Base-by-base conservation (phyloP, 306 rosid species). In the Gastrolobium villosum region DNA sequence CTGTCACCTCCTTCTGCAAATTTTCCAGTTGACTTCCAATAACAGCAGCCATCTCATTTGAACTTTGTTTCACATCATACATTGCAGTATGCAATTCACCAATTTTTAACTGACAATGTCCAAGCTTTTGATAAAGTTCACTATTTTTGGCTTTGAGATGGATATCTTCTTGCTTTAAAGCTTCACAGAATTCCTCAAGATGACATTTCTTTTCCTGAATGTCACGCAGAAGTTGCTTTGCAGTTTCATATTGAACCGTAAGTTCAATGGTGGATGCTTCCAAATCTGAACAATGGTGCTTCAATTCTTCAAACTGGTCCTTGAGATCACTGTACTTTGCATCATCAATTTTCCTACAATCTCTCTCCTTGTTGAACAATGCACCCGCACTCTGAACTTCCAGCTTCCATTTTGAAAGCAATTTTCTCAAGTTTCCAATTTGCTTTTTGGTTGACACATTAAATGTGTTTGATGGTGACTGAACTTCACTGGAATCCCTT, bases 261-360 rank as follows among this genome's bases (percentile, higher is more conserved):
- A 91, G 90, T 75, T 93, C 98, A 69, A 95, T 81, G 81, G 86
- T 88, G 75, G 86, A 84, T 48, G 90, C 89, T 83, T 88, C 93
- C 87, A 90, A 73, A 86, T 67, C 81, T 61, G 86, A 79, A 60
- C 84, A 85, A 62, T 87, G 89, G 50, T 87, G 89, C 89, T 82
- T 81, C 86, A 90, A 79, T 76, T 80, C 90, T 69, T 91, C 90
- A 72, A 80, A 84, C 39, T 70, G 91, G 77, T 81, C 85, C 73
- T 74, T 74, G 61, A 93, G 88, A 62, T 83, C 89, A 48, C 37
- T 50, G 39, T 69, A 70, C 75, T 83, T 78, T 68, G 85, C 84
- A 71, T 84, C 80, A 65, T 81, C 82, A 78, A 63, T 65, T 84
- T 84, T 86, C 81, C 86, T 84, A 75, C 83, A 81, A 72, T 86